Conservation (phyloP, 2,329 filamentous ascomycete genomes). For the Bipolaris victoriae region DNA sequence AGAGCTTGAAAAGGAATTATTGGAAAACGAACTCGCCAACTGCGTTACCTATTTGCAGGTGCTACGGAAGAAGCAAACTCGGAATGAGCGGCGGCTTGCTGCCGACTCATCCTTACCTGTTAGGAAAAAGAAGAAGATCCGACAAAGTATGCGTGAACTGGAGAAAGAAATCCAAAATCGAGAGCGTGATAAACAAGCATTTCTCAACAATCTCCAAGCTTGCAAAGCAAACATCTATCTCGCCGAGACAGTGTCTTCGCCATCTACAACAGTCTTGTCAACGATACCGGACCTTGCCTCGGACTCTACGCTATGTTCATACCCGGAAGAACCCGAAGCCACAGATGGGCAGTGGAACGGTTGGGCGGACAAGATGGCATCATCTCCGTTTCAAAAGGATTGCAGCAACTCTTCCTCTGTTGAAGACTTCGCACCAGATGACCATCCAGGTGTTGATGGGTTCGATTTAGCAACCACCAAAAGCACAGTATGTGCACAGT, state of each 20-base stretch:
- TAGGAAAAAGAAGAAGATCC: conserved; percentile 41
- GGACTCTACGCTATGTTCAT: conserved; percentile 21
- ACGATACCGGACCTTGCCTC: conserved; percentile 21
- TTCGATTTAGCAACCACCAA: background rate
- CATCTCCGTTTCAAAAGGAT: conserved; percentile 33
- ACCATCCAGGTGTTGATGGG: background rate
- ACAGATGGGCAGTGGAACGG: conserved; percentile 40
- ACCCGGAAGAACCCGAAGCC: conserved; percentile 22
- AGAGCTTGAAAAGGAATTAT: conserved; percentile 29
- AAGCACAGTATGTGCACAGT: conserved; percentile 9
- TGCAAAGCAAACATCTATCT: conserved; percentile 42
- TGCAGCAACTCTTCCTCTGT: conserved; percentile 16
- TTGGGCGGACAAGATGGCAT: conserved; percentile 33
- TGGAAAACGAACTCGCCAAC: conserved; percentile 40
- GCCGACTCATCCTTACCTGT: conserved; percentile 18
- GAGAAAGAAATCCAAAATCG: conserved; percentile 41
- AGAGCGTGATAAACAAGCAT: conserved; percentile 39
- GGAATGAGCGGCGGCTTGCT: conserved; percentile 30
- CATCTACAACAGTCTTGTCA: conserved; percentile 15
- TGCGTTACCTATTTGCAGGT: conserved; percentile 41
- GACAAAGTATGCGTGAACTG: conserved; percentile 36
- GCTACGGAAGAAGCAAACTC: conserved; percentile 40
- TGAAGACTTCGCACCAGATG: conserved; percentile 33
- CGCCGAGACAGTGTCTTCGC: conserved; percentile 26
- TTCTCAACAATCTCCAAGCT: conserved; percentile 40